Evolutionary conservation across 192 early-diverging fungal genomes (phyloP).

Genomic region (Allomyces macrogynus): DNA sequence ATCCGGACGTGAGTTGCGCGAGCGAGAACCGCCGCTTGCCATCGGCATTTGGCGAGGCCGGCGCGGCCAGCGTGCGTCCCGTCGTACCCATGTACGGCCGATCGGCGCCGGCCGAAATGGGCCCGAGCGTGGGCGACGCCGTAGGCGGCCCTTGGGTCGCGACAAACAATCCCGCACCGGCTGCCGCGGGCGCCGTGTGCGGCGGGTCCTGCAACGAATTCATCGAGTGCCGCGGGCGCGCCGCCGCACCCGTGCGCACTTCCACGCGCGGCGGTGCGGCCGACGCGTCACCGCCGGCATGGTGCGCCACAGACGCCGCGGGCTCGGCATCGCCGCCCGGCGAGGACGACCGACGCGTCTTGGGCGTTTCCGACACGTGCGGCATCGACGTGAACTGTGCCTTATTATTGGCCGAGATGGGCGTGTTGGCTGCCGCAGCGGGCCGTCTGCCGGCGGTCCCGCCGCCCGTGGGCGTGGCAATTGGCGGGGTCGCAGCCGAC

Average conservation of each 20-base stretch:
- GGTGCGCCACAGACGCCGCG: too few species aligned
- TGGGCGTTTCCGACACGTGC: background rate
- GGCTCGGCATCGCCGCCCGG: background rate
- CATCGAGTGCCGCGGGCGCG: background rate
- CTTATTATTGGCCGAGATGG: constrained; percentile 2
- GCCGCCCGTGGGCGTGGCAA: background rate
- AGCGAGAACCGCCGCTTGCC: background rate
- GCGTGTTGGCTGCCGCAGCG: background rate
- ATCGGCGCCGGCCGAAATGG: background rate
- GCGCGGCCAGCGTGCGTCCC: background rate
- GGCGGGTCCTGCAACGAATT: background rate
- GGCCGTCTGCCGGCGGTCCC: background rate
- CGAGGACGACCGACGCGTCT: background rate
- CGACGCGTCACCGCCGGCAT: too few species aligned
- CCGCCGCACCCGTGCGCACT: too few species aligned
- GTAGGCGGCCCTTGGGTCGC: background rate
- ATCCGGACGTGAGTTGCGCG: background rate
- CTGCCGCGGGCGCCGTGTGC: background rate
- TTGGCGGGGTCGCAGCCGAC: background rate
- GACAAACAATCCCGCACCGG: background rate
- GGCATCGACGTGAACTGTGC: background rate
- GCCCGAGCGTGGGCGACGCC: background rate
- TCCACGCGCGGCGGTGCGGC: too few species aligned
- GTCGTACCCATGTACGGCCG: too few species aligned
- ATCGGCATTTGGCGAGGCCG: background rate